phyloP scores from a whole-genome alignment of 805 yeast species.

The Yarrowia sp. region DNA sequence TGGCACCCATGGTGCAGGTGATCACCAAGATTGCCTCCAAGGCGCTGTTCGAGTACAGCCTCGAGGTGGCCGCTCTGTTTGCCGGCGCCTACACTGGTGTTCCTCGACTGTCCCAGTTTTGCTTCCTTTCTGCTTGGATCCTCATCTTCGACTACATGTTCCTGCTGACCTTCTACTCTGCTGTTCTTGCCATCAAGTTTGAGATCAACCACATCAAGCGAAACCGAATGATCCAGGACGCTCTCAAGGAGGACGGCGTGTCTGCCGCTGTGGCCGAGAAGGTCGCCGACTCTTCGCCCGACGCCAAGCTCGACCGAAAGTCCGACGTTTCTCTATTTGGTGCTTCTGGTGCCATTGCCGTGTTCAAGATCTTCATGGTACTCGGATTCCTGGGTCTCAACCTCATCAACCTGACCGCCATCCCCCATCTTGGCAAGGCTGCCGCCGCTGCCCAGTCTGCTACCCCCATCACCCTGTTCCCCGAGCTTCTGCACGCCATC shows the following conservation, averaged over 20 bases:
- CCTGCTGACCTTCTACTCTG: conserved; percentile 81
- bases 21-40: conserved; percentile 52
- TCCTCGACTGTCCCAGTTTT: conserved; percentile 79
- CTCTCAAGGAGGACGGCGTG: conserved; percentile 92
- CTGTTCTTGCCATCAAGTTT: conserved; percentile 83
- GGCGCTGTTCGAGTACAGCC: conserved; percentile 74
- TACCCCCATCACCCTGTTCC: conserved; percentile 36
- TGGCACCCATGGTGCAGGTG: conserved; percentile 53
- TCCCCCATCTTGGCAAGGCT: conserved; percentile 48
- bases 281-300: conserved; percentile 56
- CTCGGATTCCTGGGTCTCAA: conserved; percentile 50
- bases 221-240: conserved; percentile 75
- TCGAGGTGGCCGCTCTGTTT: conserved; percentile 73
- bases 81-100: conserved; percentile 64
- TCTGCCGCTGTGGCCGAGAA: conserved; percentile 73
- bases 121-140: conserved; percentile 73
- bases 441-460: conserved; percentile 54
- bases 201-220: conserved; percentile 87
- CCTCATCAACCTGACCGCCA: conserved; percentile 51
- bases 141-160: conserved; percentile 73
- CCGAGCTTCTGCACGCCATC: conserved; percentile 33
- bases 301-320: conserved; percentile 24
- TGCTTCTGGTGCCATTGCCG: conserved; percentile 37
- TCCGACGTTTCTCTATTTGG: conserved; percentile 28
- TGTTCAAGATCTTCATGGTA: conserved; percentile 48